Conservation (phyloP, 768 basidiomycete species). For the Boletus rubroflammeus region DNA sequence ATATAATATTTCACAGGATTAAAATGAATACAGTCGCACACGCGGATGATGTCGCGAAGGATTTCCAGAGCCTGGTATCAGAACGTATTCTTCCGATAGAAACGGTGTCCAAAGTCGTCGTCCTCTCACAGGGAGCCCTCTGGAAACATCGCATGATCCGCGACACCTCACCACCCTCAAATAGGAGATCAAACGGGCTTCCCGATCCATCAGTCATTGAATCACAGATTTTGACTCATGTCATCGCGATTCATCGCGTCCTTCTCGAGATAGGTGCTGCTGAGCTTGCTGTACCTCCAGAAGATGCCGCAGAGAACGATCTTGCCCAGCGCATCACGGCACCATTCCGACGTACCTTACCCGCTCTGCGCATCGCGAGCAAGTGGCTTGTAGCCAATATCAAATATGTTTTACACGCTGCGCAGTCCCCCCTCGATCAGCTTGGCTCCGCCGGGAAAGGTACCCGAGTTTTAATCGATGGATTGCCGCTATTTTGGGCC, state of each 20-base stretch:
- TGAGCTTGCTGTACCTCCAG: conserved; percentile 54
- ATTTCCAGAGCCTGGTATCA: conserved; percentile 59
- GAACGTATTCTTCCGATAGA: conserved; percentile 73
- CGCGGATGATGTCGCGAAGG: conserved; percentile 45
- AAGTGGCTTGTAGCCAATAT: conserved; percentile 86
- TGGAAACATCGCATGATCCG: conserved; percentile 83
- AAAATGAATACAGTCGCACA: conserved; percentile 49
- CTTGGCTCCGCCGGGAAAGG: conserved; percentile 10
- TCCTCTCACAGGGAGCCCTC: conserved; percentile 74
- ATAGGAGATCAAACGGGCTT: conserved; percentile 23
- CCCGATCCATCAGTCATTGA: conserved; percentile 45
- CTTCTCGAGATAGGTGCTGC: conserved; percentile 64
- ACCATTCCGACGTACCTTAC: conserved; percentile 78
- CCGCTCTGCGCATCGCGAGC: conserved; percentile 79
- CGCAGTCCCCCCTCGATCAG: conserved; percentile 28
- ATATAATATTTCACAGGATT: conserved; percentile 6
- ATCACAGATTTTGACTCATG: conserved; percentile 60
- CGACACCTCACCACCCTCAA: conserved; percentile 34
- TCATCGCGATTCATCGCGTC: conserved; percentile 59
- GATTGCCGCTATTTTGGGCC: conserved; percentile 62
- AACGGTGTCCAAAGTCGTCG: conserved; percentile 67
- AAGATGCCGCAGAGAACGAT: conserved; percentile 53
- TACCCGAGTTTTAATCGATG: conserved; percentile 29
- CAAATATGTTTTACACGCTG: conserved; percentile 56
- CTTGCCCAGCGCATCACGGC: conserved; percentile 84